Evolutionary conservation across 2,329 filamentous ascomycete genomes (phyloP).

Genomic region (Cladosporium austrohemisphaericum): DNA sequence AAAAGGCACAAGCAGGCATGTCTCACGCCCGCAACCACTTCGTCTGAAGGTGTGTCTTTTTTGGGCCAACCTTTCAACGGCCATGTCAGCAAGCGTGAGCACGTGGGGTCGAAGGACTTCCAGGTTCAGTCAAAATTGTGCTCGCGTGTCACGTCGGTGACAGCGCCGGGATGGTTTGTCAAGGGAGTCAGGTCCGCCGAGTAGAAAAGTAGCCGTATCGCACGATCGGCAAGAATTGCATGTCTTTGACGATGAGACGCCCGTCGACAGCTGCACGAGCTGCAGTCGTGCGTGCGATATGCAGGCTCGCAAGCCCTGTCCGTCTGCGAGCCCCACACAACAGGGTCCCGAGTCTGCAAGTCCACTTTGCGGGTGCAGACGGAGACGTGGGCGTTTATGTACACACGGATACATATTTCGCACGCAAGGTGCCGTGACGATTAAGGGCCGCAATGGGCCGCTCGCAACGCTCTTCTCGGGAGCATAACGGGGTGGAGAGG

Average conservation of each 20-base stretch:
- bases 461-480: not conserved
- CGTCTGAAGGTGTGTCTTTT: slow-evolving; percentile 5
- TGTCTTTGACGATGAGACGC: not conserved
- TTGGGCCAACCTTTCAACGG: slow-evolving; percentile 4
- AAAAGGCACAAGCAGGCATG: slow-evolving; percentile 5
- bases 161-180: slow-evolving; percentile 2
- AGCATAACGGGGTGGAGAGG: slow-evolving; percentile 11
- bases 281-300: slow-evolving; percentile 7
- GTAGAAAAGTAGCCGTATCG: slow-evolving; percentile 1
- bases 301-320: slow-evolving; percentile 5
- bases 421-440: too few relatives aligned
- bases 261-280: slow-evolving; percentile 1
- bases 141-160: not conserved
- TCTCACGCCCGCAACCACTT: slow-evolving; percentile 12
- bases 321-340: not conserved
- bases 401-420: too few relatives aligned
- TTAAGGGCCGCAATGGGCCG: slow-evolving; percentile 12
- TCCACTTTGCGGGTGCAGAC: slow-evolving; percentile 10
- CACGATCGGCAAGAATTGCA: slow-evolving; percentile 11
- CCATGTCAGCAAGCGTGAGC: too few relatives aligned
- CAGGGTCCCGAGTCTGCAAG: not conserved
- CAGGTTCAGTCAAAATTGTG: not conserved
- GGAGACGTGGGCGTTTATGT: not conserved
- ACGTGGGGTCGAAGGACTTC: too few relatives aligned
- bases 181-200: slow-evolving; percentile 1